Evolutionary conservation across 306 rosid species (phyloP).

Genomic region (Cyamopsis tetragonoloba): DNA sequence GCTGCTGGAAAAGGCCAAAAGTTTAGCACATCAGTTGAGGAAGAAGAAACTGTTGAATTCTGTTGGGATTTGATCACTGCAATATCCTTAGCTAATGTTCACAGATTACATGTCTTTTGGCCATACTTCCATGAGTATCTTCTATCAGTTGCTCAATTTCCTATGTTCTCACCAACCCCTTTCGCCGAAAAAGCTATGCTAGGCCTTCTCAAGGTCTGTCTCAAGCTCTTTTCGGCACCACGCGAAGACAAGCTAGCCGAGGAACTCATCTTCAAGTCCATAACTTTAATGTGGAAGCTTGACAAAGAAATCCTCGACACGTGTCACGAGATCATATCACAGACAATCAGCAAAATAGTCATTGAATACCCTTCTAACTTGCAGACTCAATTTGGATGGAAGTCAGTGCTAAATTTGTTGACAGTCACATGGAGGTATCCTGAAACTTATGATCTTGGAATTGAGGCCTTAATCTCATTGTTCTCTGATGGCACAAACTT

Average conservation of each 20-base stretch:
- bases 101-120: constrained; percentile 72
- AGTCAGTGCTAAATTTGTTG: constrained; percentile 64
- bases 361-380: constrained; percentile 64
- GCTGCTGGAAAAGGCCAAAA: constrained; percentile 97
- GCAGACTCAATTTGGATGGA: constrained; percentile 79
- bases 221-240: constrained; percentile 48
- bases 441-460: constrained; percentile 65
- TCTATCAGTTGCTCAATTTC: constrained; percentile 72
- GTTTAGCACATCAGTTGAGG: constrained; percentile 83
- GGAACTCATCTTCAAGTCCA: constrained; percentile 83
- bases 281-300: constrained; percentile 87
- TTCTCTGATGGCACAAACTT: constrained; percentile 53
- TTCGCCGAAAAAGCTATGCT: constrained; percentile 71
- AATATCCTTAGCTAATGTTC: constrained; percentile 46
- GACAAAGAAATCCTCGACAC: constrained; percentile 80
- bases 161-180: constrained; percentile 81
- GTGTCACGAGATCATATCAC: constrained; percentile 53
- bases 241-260: constrained; percentile 56
- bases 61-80: constrained; percentile 88
- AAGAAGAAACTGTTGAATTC: constrained; percentile 85
- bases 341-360: constrained; percentile 51
- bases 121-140: constrained; percentile 65
- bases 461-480: constrained; percentile 59
- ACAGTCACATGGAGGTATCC: constrained; percentile 66
- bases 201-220: constrained; percentile 62